phyloP scores from a whole-genome alignment of 2,329 filamentous ascomycete genomes.

The Chaetoscypha palmicola region DNA sequence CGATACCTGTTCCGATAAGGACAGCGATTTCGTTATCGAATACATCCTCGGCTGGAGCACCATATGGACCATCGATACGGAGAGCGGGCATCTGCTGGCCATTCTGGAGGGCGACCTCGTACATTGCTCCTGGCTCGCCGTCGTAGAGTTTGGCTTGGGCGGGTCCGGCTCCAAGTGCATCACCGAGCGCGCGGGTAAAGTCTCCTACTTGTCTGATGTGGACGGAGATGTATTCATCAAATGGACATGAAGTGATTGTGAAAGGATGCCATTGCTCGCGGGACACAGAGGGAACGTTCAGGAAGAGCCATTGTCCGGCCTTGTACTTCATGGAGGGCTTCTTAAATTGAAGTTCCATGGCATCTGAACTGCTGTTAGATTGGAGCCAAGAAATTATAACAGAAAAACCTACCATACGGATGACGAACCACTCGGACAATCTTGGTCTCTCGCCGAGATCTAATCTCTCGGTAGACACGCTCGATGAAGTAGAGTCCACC shows the following conservation, averaged over 20 bases:
- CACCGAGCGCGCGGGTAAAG: conserved; percentile 88
- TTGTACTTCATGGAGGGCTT: conserved; percentile 98
- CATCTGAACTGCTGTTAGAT: conserved; percentile 50
- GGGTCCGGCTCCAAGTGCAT: conserved; percentile 84
- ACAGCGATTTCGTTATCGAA: conserved; percentile 89
- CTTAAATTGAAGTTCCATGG: conserved; percentile 92
- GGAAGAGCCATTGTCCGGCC: conserved; percentile 95
- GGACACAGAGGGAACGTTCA: conserved; percentile 86
- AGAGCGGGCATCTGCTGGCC: conserved; percentile 87
- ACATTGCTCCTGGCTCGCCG: conserved; percentile 92
- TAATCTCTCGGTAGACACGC: conserved; percentile 84
- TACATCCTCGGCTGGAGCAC: conserved; percentile 93
- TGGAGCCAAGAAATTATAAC: not conserved
- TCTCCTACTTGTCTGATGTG: conserved; percentile 96
- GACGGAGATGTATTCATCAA: conserved; percentile 88
- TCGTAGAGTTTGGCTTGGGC: conserved; percentile 88
- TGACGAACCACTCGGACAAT: conserved; percentile 94
- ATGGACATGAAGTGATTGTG: conserved; percentile 96
- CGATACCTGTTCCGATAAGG: conserved; percentile 79
- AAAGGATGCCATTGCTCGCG: conserved; percentile 96
- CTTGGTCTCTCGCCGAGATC: conserved; percentile 73
- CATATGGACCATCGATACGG: conserved; percentile 91
- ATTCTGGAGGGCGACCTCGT: conserved; percentile 91
- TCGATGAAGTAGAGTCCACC: conserved; percentile 82
- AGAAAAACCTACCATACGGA: conserved; percentile 67